Evolutionary conservation across 148 eudicot species (phyloP), one percentile per base, ranked within the genome.

Genomic region (Arbutus unedo): DNA sequence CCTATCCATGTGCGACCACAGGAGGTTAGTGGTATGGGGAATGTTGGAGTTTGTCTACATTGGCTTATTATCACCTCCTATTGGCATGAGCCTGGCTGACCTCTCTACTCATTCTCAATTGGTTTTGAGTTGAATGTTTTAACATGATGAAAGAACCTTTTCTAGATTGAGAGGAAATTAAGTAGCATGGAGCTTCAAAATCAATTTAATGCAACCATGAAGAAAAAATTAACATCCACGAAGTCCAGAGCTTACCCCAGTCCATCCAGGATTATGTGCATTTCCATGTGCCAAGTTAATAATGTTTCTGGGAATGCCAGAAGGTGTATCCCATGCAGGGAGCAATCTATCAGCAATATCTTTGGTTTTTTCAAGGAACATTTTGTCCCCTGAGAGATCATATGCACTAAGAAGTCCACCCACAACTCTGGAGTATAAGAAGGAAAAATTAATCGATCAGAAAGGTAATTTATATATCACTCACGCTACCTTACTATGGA

Each of bases 371-470:
- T 91, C 98, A 77, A 97, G 97, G 88, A 97, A 97, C 48, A 97
- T 79, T 77, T 92, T 91, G 85, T 97, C 99, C 77, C 93, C 92
- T 19, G 99, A 94, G 82, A 97, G 93, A 90, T 97, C 99, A 85
- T 94, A 94, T 70, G 98, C 86, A 80, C 99, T 97, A 76, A 97
- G 92, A 83, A 97, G 97, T 84, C 99, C 99, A 78, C 99, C 99
- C 44, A 97, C 99, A 83, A 97, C 99, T 88, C 99, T 97, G 92
- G 77, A 84, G 83, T 74, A 7, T 48, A 47, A 84, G 25, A 68
- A 50, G 59, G 83, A 83, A 2, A 76, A 70, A 14, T 13, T 81
- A 9, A 49, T 79, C 18, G 64, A 81, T 79, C 64, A 78, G 78
- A 62, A 23, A 19, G 55, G 55, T 67, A 79, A 18, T 64, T 72